Evolutionary conservation across 2,329 filamentous ascomycete species (phyloP).

Genomic region (Ophiostoma sp.): DNA sequence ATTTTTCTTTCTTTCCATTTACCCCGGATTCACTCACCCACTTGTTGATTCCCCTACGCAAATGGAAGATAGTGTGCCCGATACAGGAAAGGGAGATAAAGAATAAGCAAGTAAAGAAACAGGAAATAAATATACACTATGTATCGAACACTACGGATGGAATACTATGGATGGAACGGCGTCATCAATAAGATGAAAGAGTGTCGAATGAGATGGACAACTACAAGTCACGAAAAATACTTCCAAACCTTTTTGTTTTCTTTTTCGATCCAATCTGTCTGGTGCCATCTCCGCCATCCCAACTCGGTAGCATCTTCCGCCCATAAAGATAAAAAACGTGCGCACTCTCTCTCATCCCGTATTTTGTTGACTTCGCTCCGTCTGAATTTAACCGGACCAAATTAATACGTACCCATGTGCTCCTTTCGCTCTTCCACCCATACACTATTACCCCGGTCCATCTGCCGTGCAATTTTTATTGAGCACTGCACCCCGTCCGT

Average conservation of each 20-base stretch:
- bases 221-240: too few relatives aligned
- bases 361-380: background rate
- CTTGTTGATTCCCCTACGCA: too few relatives aligned
- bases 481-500: background rate
- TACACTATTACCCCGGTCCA: slow-evolving; percentile 8
- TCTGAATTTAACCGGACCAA: background rate
- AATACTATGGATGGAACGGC: too few relatives aligned
- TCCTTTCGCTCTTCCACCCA: background rate
- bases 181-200: too few relatives aligned
- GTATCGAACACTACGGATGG: too few relatives aligned
- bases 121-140: too few relatives aligned
- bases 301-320: background rate
- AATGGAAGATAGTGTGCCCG: too few relatives aligned
- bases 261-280: background rate
- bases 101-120: too few relatives aligned
- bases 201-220: too few relatives aligned
- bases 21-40: too few relatives aligned
- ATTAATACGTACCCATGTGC: background rate
- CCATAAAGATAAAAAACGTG: background rate
- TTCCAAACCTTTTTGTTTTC: background rate
- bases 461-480: slow-evolving; percentile 2
- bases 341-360: background rate
- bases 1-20: too few relatives aligned
- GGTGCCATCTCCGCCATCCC: background rate
- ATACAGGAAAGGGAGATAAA: too few relatives aligned